Percentiles rank a stretch among this genome's conserved stretches.
Conservation (phyloP, 805 yeast genomes). For the Groenewaldozyma salmanticensis region DNA sequence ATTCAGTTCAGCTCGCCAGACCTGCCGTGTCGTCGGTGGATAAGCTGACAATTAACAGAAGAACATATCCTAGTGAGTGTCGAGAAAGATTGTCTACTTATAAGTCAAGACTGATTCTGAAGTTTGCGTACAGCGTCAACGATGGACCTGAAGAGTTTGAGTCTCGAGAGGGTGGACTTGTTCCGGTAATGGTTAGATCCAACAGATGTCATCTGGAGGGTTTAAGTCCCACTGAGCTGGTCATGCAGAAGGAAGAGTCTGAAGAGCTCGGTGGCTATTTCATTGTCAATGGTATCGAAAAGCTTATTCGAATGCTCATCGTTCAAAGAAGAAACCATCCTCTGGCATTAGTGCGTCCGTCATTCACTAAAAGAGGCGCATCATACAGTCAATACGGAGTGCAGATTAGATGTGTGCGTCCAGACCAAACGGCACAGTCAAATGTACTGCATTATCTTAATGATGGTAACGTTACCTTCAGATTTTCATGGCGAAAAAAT, state of each 20-base stretch:
- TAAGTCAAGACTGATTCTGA: conserved; percentile 66
- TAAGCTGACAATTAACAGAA: conserved; percentile 65
- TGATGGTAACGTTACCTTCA: conserved; percentile 93
- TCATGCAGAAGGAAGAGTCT: conserved; percentile 71
- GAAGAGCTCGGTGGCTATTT: conserved; percentile 97
- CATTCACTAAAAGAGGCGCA: conserved; percentile 90
- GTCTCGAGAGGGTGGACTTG: conserved; percentile 79
- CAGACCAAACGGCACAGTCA: conserved; percentile 96
- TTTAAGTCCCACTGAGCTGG: conserved; percentile 73
- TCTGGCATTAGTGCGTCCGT: conserved; percentile 93
- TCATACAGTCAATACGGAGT: conserved; percentile 83
- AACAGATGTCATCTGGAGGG: conserved; percentile 88
- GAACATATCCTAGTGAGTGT: conserved; percentile 75
- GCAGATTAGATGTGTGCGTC: conserved; percentile 87
- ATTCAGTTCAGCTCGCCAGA: conserved; percentile 75
- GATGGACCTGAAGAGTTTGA: conserved; percentile 75
- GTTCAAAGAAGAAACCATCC: conserved; percentile 97
- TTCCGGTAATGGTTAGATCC: conserved; percentile 85
- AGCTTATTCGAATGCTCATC: conserved; percentile 91
- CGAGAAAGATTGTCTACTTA: conserved; percentile 85
- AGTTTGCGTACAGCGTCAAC: conserved; percentile 78
- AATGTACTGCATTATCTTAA: conserved; percentile 92
- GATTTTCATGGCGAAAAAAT: conserved; percentile 95
- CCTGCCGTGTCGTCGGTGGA: conserved; percentile 71
- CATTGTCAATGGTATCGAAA: conserved; percentile 86